phyloP scores from a whole-genome alignment of 164 flowering plant species.

The Piper betle region DNA sequence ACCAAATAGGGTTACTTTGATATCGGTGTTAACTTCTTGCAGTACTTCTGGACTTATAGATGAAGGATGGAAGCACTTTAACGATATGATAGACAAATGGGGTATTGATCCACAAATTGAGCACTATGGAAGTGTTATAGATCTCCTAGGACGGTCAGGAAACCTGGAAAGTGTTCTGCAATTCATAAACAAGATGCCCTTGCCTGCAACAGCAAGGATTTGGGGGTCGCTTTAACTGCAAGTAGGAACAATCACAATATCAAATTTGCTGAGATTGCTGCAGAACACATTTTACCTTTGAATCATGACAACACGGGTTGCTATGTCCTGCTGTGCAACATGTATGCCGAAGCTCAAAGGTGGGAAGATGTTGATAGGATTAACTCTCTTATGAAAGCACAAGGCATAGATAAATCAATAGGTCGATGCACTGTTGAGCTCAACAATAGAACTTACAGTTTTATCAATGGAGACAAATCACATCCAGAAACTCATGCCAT shows the following conservation, averaged over 20 bases:
- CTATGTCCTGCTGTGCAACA: conserved; percentile 47
- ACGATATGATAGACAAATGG: conserved; percentile 35
- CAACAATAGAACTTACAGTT: conserved; percentile 20
- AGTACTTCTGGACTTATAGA: conserved; percentile 45
- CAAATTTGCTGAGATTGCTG: conserved; percentile 42
- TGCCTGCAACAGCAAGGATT: conserved; percentile 42
- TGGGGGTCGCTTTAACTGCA: conserved; percentile 66
- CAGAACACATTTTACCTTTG: conserved; percentile 25
- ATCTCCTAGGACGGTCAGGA: conserved; percentile 52
- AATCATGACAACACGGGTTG: conserved; percentile 57
- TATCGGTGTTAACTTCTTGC: conserved; percentile 47
- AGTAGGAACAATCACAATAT: conserved; percentile 35
- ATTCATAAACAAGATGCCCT: conserved; percentile 44
- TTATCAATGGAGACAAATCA: conserved; percentile 34
- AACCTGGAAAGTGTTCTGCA: conserved; percentile 24
- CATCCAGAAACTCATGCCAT: conserved; percentile 20
- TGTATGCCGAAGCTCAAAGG: conserved; percentile 54
- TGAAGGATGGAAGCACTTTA: conserved; percentile 49
- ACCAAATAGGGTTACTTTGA: conserved; percentile 59
- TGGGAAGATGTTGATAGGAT: conserved; percentile 53
- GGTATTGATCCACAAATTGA: conserved; percentile 47
- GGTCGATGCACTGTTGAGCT: conserved; percentile 30
- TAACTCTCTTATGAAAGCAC: conserved; percentile 26
- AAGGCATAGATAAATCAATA: conserved; percentile 29
- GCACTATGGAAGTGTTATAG: conserved; percentile 62